Conservation (phyloP, 257 asterid species). For the Prunella vulgaris region DNA sequence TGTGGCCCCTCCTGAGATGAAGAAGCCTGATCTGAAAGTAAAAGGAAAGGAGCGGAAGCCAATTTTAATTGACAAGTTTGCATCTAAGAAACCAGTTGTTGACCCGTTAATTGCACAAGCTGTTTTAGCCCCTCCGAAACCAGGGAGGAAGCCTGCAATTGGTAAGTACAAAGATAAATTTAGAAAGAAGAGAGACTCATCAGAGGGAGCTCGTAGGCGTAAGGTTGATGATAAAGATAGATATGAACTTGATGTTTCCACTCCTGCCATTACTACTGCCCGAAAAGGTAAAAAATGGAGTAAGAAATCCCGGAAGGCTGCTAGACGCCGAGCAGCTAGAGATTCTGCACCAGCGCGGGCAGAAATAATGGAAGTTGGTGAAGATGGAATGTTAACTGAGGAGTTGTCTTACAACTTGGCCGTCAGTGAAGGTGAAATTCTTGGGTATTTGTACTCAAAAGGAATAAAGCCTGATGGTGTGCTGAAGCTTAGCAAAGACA, state of each 20-base stretch:
- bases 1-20: constrained; percentile 42
- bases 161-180: constrained; percentile 56
- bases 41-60: constrained; percentile 58
- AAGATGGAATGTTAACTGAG: constrained; percentile 83
- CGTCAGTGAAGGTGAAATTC: constrained; percentile 81
- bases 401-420: constrained; percentile 85
- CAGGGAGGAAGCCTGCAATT: constrained; percentile 49
- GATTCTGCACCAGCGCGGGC: constrained; percentile 87
- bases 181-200: constrained; percentile 50
- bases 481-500: constrained; percentile 79
- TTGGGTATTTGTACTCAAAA: constrained; percentile 61
- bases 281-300: constrained; percentile 93
- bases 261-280: constrained; percentile 53
- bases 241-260: constrained; percentile 54
- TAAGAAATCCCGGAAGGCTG: constrained; percentile 93
- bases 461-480: constrained; percentile 96
- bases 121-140: constrained; percentile 68
- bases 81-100: constrained; percentile 71
- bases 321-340: constrained; percentile 80
- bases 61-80: constrained; percentile 81
- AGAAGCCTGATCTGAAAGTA: constrained; percentile 44
- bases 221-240: constrained; percentile 53
- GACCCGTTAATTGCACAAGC: constrained; percentile 70
- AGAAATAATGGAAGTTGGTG: constrained; percentile 87
- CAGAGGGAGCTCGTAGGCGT: constrained; percentile 64